Evolutionary conservation across 2,329 filamentous ascomycete species (phyloP), one percentile per base, ranked within the genome.

Genomic region (Ophiostoma populinum): DNA sequence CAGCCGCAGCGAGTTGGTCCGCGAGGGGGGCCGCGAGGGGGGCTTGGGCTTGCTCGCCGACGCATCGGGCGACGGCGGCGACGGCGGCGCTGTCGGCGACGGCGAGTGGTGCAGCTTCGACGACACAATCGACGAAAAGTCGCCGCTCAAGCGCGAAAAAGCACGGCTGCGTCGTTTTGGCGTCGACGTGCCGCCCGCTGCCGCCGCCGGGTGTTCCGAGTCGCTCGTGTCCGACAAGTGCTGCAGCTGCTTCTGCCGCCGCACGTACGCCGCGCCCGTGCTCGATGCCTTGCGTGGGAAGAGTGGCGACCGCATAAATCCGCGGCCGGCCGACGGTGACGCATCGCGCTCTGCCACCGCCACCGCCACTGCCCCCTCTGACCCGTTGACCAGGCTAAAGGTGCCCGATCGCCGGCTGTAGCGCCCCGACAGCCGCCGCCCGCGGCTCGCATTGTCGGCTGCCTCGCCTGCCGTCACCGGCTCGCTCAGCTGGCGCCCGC

Each of bases 181-280:
- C 6, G 38, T 24, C 34, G 18, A 22, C 17, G 9, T 36, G 11
- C 2, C 21, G n/a, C 2, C 12, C 16, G n/a, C n/a, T n/a, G n/a
- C 6, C 31, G 2, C 16, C 15, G 39, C 33, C 11, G 24, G 32
- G 37, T 44, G 15, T 17, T 45, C 34, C 30, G 39, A 32, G 32
- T 43, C 35, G 46, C 45, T 44, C 36, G 40, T 42, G 32, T 46
- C 46, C 5, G 43, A 43, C 29, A 40, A 26, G 29, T 49, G 44
- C 21, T 49, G 44, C 20, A 42, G 38, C 32, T 47, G 42, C 24
- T 49, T 48, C n/a, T 50, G 52, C 17, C 52, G 52, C 37, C 61
- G 56, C 49, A 65, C 56, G 35, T 60, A 65, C 5, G 59, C 58
- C 2, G 58, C 56, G 0, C 63, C 63, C 1, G 58, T 59, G 27